Evolutionary conservation across 257 asterid genomes (phyloP).

Genomic region (Nicotiana undulata): DNA sequence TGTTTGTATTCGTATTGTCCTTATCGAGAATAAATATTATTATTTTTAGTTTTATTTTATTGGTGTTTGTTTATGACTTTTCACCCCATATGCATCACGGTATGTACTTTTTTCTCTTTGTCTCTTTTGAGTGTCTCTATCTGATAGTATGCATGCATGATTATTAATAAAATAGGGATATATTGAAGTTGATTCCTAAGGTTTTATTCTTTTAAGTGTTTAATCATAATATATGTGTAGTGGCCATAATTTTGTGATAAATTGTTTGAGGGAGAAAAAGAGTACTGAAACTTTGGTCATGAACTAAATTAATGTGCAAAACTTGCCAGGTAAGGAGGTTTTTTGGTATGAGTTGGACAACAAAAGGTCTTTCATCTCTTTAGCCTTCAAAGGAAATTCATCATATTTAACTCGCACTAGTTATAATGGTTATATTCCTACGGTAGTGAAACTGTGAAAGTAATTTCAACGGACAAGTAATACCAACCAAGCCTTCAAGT

Average conservation of each 20-base stretch:
- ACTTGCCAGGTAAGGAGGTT: neutral
- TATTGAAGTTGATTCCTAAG: neutral
- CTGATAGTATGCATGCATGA: neutral
- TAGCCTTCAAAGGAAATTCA: neutral
- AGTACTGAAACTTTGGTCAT: neutral
- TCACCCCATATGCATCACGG: neutral
- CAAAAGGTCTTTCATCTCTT: neutral
- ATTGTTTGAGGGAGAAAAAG: neutral
- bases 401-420: neutral
- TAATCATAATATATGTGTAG: neutral
- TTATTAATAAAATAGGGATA: neutral
- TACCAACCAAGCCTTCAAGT: neutral
- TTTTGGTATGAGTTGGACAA: neutral
- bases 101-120: no score
- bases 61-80: neutral
- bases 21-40: neutral
- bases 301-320: neutral
- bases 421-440: neutral
- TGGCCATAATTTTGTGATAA: neutral
- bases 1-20: neutral
- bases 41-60: neutral
- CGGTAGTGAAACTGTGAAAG: neutral
- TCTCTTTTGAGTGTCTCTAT: neutral
- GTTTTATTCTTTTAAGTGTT: no score
- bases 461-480: neutral